These are phyloP conservation scores for Cercospora citrullina DNA, from an alignment of 2,329 filamentous ascomycete genomes.

Conservation along the genomic window DNA sequence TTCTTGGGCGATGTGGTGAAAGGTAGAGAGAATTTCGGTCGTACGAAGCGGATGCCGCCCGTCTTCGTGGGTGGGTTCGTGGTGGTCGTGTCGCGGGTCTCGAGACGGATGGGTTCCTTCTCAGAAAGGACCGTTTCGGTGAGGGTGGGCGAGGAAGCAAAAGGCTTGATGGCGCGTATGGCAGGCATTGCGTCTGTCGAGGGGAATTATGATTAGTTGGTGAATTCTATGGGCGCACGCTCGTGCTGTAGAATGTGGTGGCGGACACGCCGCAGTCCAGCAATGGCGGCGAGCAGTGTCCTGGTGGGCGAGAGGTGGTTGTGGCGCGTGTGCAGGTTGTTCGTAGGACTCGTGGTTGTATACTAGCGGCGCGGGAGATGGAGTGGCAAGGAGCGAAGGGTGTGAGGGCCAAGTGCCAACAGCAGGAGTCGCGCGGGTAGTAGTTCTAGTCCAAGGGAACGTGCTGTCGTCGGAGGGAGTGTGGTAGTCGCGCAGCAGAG, in stretches of 20 bases:
- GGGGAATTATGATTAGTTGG: constrained; percentile 35
- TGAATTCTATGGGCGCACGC: constrained; percentile 12
- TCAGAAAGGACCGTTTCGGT: constrained; percentile 52
- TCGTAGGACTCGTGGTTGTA: not conserved
- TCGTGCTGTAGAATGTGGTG: constrained; percentile 16
- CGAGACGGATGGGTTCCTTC: constrained; percentile 49
- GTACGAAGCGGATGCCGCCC: constrained; percentile 25
- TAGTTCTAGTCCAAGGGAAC: not conserved
- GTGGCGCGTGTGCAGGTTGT: not conserved
- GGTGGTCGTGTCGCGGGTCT: constrained; percentile 26
- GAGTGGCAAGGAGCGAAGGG: constrained; percentile 14
- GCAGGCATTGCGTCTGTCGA: constrained; percentile 57
- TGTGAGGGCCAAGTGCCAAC: not conserved
- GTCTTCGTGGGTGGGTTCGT: constrained; percentile 12
- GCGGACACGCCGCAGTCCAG: constrained; percentile 15
- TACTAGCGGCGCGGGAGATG: constrained; percentile 3
- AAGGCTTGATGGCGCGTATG: constrained; percentile 60
- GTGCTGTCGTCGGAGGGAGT: not conserved
- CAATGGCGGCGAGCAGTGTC: not conserved
- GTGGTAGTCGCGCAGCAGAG: not conserved
- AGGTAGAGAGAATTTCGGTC: constrained; percentile 34
- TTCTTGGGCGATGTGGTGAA: constrained; percentile 36
- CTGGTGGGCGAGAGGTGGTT: constrained; percentile 1
- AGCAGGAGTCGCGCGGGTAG: not conserved
- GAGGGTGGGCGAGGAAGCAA: constrained; percentile 54